Evolutionary conservation across 306 rosid species (phyloP), one percentile per base, ranked within the genome.

Genomic region (Gynostemma pentaphyllum): DNA sequence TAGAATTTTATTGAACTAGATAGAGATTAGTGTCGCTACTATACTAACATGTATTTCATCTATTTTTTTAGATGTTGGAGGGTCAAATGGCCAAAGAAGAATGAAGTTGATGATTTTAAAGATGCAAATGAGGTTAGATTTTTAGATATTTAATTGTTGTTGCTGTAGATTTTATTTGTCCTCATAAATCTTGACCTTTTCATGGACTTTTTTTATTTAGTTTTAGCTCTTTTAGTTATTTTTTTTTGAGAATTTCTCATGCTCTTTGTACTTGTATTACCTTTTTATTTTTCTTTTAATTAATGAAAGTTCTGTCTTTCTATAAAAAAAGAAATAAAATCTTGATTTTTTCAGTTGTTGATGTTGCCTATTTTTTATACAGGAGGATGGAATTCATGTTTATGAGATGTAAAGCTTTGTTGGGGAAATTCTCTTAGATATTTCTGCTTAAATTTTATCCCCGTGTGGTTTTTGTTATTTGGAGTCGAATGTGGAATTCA

Each of bases 101-200:
- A 71, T 57, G 78, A 66, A 23, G 45, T 1, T 16, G 80, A 72
- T 16, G 30, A 79, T 70, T 88, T 78, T 78, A 92, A 92, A 83
- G 99, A 92, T 82, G 99, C 99, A 55, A 92, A 92, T 75, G 97
- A 92, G 95, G 99, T 86, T 37, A 46, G 81, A 66, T 21, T 36
- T 59, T 19, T 39, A 5, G 5, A 59, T 59, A 18, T 5, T 12
- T 32, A 32, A 29, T 32, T 3, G 22, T 46, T 41, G 23, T 48
- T 32, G 47, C 22, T 39, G 50, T 4, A 44, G 7, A 27, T 24
- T 56, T 49, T 26, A 44, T 53, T 23, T 74, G 18, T 68, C 26
- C 9, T 26, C 26, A 11, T 19, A 12, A 59, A n/a, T 7, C 19
- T 65, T 65, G 51, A 65, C 41, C 41, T 62, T 32, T 57, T 34